Evolutionary conservation across 1,284 basidiomycete species (phyloP), one percentile per base, ranked within the genome.

Genomic region (Ustilago shanxiensis): DNA sequence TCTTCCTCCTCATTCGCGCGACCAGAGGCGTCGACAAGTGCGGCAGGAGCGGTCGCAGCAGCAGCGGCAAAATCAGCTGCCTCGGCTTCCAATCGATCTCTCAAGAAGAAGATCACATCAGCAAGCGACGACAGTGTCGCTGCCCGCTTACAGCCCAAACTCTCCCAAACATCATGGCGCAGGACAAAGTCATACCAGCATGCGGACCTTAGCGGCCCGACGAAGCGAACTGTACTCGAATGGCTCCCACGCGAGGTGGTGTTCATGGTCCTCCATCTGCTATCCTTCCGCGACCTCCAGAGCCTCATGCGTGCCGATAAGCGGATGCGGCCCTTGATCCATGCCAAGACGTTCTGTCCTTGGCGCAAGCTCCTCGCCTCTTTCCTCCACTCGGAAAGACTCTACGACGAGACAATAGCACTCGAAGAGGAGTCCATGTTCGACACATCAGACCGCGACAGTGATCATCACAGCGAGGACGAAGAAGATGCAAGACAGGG

Each of bases 221-320:
- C 63, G 14, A 79, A 79, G 13, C 63, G 80, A 3, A 82, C 80
- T 8, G 67, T 82, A 6, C 78, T 82, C 26, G 80, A 82, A 60
- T 82, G 80, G 68, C 77, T 83, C 18, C 77, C 77, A 39, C 71
- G 78, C 39, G 75, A 78, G 44, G 66, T 77, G 18, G 78, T 81
- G 31, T 77, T 81, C 44, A 75, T 72, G 54, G 61, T 75, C 37
- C 73, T 83, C 1, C 64, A 71, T 29, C 65, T 74, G 39, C 65
- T 83, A 18, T 77, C 75, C 16, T 74, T 79, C 14, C 61, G 51
- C 22, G 81, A 83, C 37, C 61, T 75, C 9, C 62, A 75, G 49
- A 70, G 52, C 54, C 63, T 77, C 14, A n/a, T 70, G 7, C 65
- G 76, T 29, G 79, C 72, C 14, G 80, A 82, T 60, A 70, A 68